Evolutionary conservation across 2,329 filamentous ascomycete genomes (phyloP), one percentile per base, ranked within the genome.

Genomic region (Plectosphaerella plurivora): DNA sequence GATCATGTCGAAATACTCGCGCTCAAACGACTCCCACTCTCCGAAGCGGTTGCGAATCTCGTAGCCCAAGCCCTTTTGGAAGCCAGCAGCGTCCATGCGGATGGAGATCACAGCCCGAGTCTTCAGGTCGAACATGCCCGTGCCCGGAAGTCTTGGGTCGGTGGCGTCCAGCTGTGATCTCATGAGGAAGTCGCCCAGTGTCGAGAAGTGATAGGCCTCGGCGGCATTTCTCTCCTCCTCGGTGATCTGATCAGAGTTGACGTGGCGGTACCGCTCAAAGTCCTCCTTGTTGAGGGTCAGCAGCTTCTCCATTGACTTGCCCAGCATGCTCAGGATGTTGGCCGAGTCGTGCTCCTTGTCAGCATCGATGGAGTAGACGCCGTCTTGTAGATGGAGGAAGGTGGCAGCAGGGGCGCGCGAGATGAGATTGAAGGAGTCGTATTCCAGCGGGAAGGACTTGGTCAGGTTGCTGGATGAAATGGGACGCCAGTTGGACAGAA

Each of bases 1-100:
- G 54, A 96, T 93, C 91, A 99, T 95, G 68, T 99, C 94, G 67
- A 87, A 96, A 68, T 94, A 97, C 64, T 99, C 95, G 53, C 92
- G 85, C 71, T 99, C 94, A 66, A 87, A 99, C 0, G 93, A 97
- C 67, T 96, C 88, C 77, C 82, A 99, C 53, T 85, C 77, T 15
- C 95, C 95, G 50, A 84, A 83, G 1, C 83, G 83, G 39, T 77
- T 71, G 54, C 84, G 86, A 60, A 99, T 91, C 68, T 99, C 89
- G 67, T 99, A 99, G 3, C 90, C 92, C 12, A 86, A 73, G 25
- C 91, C 91, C 47, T 86, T 77, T 58, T 93, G 78, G 63, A 87
- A 89, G 16, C 87, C 81, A 5, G 67, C 62, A 0, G 88, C 78
- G 60, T 96, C 87, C 91, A 97, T 97, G 25, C 94, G 90, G 56